Percentiles rank a stretch among this genome's conserved stretches.
phyloP scores from a whole-genome alignment of 306 rosid species.

The Canavalia ensiformis region DNA sequence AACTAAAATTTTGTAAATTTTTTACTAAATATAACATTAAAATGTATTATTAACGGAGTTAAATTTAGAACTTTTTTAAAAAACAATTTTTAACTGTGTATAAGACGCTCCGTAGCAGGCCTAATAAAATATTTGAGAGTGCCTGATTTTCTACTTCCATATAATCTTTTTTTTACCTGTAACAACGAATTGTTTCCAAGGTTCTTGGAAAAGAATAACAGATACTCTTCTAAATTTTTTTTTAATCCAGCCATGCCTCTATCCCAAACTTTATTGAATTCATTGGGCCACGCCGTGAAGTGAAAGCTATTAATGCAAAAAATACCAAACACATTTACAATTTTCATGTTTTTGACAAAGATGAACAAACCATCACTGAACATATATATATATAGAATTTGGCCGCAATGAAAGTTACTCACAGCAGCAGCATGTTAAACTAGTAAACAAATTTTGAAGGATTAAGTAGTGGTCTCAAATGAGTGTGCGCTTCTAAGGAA shows the following conservation, averaged over 20 bases:
- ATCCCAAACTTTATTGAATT: not conserved
- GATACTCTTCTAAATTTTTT: not conserved
- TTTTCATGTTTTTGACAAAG: not conserved
- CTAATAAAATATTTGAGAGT: too few species aligned
- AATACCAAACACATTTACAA: not conserved
- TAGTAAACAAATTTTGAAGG: slow-evolving; percentile 1
- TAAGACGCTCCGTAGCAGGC: too few species aligned
- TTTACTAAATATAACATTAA: too few species aligned
- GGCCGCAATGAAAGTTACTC: not conserved
- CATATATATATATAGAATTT: slow-evolving; percentile 7
- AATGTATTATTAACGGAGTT: too few species aligned
- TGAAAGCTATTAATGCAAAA: slow-evolving; percentile 9
- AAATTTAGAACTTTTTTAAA: too few species aligned
- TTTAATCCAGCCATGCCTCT: slow-evolving; percentile 20
- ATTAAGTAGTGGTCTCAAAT: slow-evolving; percentile 2
- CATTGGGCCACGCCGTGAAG: not conserved
- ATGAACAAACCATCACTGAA: slow-evolving; percentile 8
- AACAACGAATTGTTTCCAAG: not conserved
- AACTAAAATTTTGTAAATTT: too few species aligned
- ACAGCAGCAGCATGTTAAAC: slow-evolving; percentile 2
- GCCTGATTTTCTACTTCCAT: too few species aligned
- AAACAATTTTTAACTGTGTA: too few species aligned
- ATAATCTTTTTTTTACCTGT: too few species aligned
- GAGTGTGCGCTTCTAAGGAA: slow-evolving; percentile 52
- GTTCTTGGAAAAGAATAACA: slow-evolving; percentile 20